Conservation (phyloP, 2,329 filamentous ascomycete species). For the Neonectria neomacrospora region DNA sequence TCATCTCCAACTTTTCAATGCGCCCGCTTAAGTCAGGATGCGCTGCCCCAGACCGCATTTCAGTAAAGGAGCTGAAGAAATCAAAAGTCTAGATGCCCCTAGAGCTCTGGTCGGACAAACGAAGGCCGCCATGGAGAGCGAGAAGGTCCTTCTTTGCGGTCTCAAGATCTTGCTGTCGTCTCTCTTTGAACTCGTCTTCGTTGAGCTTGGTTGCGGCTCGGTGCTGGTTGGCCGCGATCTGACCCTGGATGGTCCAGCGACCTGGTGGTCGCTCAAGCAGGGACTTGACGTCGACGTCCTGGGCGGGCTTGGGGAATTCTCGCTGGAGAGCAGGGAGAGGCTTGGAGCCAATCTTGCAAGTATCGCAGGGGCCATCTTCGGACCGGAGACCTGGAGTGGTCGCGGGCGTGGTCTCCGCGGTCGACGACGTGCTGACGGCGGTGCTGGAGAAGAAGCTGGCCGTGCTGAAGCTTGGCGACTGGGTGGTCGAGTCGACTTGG, state of each 20-base stretch:
- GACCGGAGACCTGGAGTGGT: conserved; percentile 37
- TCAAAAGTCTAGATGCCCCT: conserved; percentile 20
- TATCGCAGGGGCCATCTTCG: conserved; percentile 29
- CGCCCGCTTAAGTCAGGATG: conserved; percentile 28
- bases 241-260: conserved; percentile 54
- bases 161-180: conserved; percentile 55
- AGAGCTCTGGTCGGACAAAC: conserved; percentile 12
- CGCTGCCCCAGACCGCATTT: conserved; percentile 6
- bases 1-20: conserved; percentile 33
- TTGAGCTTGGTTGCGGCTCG: conserved; percentile 33
- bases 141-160: conserved; percentile 60
- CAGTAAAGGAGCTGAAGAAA: neutral
- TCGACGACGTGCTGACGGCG: conserved; percentile 35
- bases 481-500: conserved; percentile 26
- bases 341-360: conserved; percentile 38
- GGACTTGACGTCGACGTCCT: conserved; percentile 55
- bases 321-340: conserved; percentile 51
- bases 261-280: conserved; percentile 57
- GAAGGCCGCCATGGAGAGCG: conserved; percentile 47
- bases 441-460: conserved; percentile 32
- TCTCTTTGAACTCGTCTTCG: conserved; percentile 47
- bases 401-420: conserved; percentile 36
- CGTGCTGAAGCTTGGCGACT: conserved; percentile 32
- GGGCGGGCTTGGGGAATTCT: conserved; percentile 54
- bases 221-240: conserved; percentile 49